Evolutionary conservation across 164 flowering plant species (phyloP), one percentile per base, ranked within the genome.

Genomic region (Vitis rupestris): DNA sequence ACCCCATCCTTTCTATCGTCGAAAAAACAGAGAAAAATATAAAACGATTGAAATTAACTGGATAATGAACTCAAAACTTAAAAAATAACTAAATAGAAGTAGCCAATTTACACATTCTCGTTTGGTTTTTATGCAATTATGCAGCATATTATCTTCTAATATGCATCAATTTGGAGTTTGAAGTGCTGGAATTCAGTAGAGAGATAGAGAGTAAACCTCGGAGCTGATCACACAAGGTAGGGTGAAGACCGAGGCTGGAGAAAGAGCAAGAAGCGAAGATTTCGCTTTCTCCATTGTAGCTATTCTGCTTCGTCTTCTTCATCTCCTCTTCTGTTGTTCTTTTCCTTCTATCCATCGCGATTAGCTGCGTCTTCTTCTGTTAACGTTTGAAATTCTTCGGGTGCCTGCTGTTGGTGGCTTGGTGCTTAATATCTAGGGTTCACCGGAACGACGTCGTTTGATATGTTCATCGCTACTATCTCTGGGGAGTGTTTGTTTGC

Each of bases 181-280:
- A 37, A 37, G 44, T 37, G 7, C 27, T 37, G 44, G 44, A 37
- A 37, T 37, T 37, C 44, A 37, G 54, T 1, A 65, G 17, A 59
- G 54, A 53, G 9, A 61, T 16, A 65, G 16, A n/a, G 15, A 31
- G 29, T 13, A 3, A 57, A 87, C 98, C 96, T 88, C 70, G 75
- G 58, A 94, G 98, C 76, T 94, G 86, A 27, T 89, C 86, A 69
- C 94, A 94, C 67, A 94, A 63, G 58, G 80, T 71, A 11, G 86
- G 60, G 29, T 90, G 80, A 54, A 94, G 94, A 23, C 98, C 97
- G 50, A 90, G 90, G 68, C 84, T 86, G n/a, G 89, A 53, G 74
- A 94, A 94, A 13, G 91, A 81, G 70, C 91, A 90, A 1, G 93
- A 81, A 23, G 98, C 86, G 59, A 92, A 94, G 1, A 90, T 70